Evolutionary conservation across 495 filamentous ascomycete species (phyloP).

Genomic region (Coniosporium apollinis): DNA sequence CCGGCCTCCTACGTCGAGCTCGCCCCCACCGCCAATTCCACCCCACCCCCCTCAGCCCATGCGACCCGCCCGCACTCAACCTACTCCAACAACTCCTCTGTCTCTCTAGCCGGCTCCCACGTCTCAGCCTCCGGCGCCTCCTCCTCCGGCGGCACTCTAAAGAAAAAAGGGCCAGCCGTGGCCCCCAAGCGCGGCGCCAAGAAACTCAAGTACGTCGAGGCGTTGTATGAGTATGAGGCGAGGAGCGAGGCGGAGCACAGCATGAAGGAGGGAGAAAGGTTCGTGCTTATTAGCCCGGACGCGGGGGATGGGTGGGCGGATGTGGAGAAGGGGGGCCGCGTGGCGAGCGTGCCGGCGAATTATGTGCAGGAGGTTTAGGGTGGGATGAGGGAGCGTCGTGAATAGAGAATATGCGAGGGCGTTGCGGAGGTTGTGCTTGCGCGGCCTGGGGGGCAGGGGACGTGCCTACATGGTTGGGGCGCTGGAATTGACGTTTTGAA

Average conservation of each 20-base stretch:
- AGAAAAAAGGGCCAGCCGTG: conserved; percentile 86
- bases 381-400: no score
- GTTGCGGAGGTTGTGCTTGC: no score
- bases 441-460: no score
- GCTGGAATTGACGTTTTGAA: no score
- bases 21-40: conserved; percentile 23
- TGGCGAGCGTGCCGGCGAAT: conserved; percentile 86
- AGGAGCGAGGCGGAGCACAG: conserved; percentile 72
- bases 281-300: conserved; percentile 73
- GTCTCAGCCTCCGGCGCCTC: conserved; percentile 16
- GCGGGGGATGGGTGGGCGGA: conserved; percentile 91
- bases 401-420: no score
- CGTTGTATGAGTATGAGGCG: conserved; percentile 80
- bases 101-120: conserved; percentile 25
- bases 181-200: conserved; percentile 84
- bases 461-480: no score
- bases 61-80: conserved; percentile 40
- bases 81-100: conserved; percentile 61
- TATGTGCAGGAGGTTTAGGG: conserved; percentile 81
- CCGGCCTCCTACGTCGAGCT: conserved; percentile 64
- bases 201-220: conserved; percentile 88
- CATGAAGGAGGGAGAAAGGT: conserved; percentile 81
- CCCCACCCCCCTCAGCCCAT: conserved; percentile 20
- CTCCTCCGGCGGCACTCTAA: conserved; percentile 17
- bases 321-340: conserved; percentile 77